Conservation (phyloP, 2,329 filamentous ascomycete genomes). For the Apiospora aurea region DNA sequence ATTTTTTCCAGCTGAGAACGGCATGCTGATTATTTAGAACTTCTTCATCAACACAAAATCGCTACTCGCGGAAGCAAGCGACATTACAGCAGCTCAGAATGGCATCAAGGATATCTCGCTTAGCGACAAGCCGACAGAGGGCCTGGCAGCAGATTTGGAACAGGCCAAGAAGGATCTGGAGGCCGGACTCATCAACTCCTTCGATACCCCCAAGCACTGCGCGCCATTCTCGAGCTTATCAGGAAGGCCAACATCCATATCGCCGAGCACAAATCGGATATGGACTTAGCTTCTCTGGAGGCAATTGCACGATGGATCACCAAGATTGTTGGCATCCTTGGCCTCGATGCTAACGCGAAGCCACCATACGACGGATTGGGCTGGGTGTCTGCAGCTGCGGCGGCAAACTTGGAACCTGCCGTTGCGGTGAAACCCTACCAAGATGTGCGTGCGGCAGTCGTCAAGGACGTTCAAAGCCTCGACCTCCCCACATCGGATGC, state of each 20-base stretch:
- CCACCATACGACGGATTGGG: slow-evolving; percentile 63
- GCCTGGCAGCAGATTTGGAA: slow-evolving; percentile 51
- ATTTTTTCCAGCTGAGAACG: slow-evolving; percentile 14
- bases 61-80: slow-evolving; percentile 54
- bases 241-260: slow-evolving; percentile 75
- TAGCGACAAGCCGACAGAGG: slow-evolving; percentile 39
- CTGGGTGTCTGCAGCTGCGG: slow-evolving; percentile 54
- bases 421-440: slow-evolving; percentile 56
- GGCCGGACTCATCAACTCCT: slow-evolving; percentile 78
- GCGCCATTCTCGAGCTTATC: slow-evolving; percentile 78
- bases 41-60: slow-evolving; percentile 67
- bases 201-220: slow-evolving; percentile 87
- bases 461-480: slow-evolving; percentile 53
- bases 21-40: slow-evolving; percentile 48
- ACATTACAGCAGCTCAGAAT: slow-evolving; percentile 36
- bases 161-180: slow-evolving; percentile 63
- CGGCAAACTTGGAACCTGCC: slow-evolving; percentile 51
- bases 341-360: slow-evolving; percentile 71
- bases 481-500: slow-evolving; percentile 55
- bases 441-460: slow-evolving; percentile 52
- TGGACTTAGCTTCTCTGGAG: slow-evolving; percentile 57
- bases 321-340: slow-evolving; percentile 83
- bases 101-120: slow-evolving; percentile 49
- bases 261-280: slow-evolving; percentile 52
- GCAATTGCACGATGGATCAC: slow-evolving; percentile 80